These are phyloP conservation scores for Mycena albidolilacea DNA, from an alignment of 768 basidiomycete genomes.

Conservation along the genomic window DNA sequence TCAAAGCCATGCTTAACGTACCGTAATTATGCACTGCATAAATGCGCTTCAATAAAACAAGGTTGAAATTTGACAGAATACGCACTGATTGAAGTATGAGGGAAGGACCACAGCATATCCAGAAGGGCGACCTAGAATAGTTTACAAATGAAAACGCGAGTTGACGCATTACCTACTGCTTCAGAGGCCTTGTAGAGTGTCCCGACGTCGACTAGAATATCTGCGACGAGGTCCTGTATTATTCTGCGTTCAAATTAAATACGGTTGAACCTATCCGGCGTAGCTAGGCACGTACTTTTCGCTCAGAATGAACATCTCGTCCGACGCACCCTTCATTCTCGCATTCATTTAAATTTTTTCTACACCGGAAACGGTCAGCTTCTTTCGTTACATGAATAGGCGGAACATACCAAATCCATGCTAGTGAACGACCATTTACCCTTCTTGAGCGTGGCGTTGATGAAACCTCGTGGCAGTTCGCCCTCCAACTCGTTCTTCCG, in stretches of 20 bases:
- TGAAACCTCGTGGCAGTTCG: constrained; percentile 78
- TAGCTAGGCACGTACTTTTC: constrained; percentile 66
- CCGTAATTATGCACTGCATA: constrained; percentile 64
- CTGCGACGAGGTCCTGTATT: constrained; percentile 81
- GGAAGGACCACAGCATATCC: constrained; percentile 93
- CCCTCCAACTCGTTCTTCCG: constrained; percentile 78
- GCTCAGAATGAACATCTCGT: constrained; percentile 90
- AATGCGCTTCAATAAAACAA: constrained; percentile 6
- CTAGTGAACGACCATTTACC: constrained; percentile 84
- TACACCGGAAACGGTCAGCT: constrained; percentile 46
- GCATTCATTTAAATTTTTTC: constrained; percentile 94
- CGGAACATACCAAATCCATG: constrained; percentile 76
- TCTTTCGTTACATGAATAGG: background rate
- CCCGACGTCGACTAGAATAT: constrained; percentile 80
- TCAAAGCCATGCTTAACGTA: constrained; percentile 48
- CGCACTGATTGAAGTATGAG: constrained; percentile 86
- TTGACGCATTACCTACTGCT: constrained; percentile 66
- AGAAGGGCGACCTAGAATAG: constrained; percentile 79
- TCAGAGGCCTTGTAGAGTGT: constrained; percentile 93
- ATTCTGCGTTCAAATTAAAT: constrained; percentile 68
- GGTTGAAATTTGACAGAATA: constrained; percentile 9
- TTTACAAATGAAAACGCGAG: constrained; percentile 1
- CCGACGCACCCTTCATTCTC: constrained; percentile 91
- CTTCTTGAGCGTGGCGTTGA: constrained; percentile 76
- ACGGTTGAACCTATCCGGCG: background rate